Base-by-base conservation (phyloP, 2,329 filamentous ascomycete species). In the Phialophora macrospora region DNA sequence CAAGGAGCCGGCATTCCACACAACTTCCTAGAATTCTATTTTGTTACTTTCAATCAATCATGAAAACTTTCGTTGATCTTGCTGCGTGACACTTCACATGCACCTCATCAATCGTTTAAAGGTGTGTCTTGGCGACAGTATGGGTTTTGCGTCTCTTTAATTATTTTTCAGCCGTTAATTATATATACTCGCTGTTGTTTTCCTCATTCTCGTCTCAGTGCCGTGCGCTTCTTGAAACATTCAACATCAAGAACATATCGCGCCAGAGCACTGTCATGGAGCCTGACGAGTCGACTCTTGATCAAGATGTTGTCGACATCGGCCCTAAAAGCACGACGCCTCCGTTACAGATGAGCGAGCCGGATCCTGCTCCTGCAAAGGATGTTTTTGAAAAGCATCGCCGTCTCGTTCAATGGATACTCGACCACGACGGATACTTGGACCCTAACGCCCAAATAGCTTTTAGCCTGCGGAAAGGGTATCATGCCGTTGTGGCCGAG, bases 401-500 rank as follows among this genome's bases (percentile, higher is more conserved):
- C 11, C 58, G 52, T 12, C 63, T 73, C 28, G 61, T 72, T 22
- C 38, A 68, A 8, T 73, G 72, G 72, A 66, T 73, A 8, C 48
- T 66, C 22, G 46, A 61, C 28, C 64, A 70, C 41, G 63, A 66
- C 30, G 72, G 72, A 32, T 72, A 68, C 66, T 58, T 65, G 60
- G 65, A 62, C 26, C 52, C 65, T 24, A 61, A 71, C 64, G 64
- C 65, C 51, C 51, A 67, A 48, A 62, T 71, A 60, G 62, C 70
- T n/a, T 66, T 71, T 57, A 66, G 68, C 24, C 9, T 26, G 12
- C 51, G 64, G 34, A 72, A 72, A 46, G 72, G 72, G 3, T 73
- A 66, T 59, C 68, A 73, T 62, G 67, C 61, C 48, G 59, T 70
- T 6, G 72, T 72, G 14, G 55, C 49, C 22, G 63, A 69, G 2